Evolutionary conservation across 2,329 filamentous ascomycete species (phyloP), one percentile per base, ranked within the genome.

Genomic region (Metarhizium robertsii): DNA sequence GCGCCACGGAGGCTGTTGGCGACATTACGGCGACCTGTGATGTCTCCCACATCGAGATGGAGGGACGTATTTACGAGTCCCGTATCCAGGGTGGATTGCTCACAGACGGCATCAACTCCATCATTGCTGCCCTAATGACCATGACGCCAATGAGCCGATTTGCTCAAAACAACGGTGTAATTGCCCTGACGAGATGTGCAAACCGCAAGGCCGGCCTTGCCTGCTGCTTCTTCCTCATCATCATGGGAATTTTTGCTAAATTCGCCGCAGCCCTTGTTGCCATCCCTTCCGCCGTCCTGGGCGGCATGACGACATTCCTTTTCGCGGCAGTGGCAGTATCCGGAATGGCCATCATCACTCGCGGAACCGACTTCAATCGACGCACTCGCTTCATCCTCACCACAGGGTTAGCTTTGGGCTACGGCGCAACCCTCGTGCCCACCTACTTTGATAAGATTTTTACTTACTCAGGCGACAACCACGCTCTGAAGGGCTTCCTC

Each of bases 161-260:
- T 62, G 88, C 88, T 0, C 88, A 92, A 68, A 92, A 92, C 73
- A 92, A 92, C 67, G 88, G 88, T 40, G 87, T 92, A 53, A 92
- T 94, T 58, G 86, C 88, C 0, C 76, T 94, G 48, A 94, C 89
- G 0, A 80, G 88, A 16, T 92, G 88, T 67, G 89, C 89, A 1
- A 92, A 90, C 68, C 82, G 89, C 54, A 87, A 84, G 50, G 90
- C 88, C 5, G 90, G 90, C 4, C 91, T 90, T 67, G 87, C 85
- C 51, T 87, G 85, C 66, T 90, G 80, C 67, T 77, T 87, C 64
- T 91, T 91, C 75, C 79, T 94, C 11, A 71, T 94, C 58, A 69
- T 94, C 61, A 90, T 91, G 83, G 90, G 90, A 16, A 74, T 94
- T 58, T 90, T 92, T 62, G 83, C 87, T 61, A 94, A 94, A 70